Conservation (phyloP, 2,329 filamentous ascomycete species). For the Dichotomopilus funicola region DNA sequence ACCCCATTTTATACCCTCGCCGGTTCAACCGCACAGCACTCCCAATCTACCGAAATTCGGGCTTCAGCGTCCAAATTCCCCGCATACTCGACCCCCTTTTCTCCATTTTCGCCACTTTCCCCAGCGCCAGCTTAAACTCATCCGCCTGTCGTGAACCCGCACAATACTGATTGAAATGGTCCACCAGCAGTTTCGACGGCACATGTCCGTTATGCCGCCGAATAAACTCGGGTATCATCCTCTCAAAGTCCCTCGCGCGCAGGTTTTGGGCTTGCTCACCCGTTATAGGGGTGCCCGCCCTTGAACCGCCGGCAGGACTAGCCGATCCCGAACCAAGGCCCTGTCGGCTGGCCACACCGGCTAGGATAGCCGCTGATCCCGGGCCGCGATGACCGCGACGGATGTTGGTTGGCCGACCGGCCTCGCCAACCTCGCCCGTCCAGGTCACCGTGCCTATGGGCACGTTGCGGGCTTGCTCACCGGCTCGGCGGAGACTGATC, state of each 20-base stretch:
- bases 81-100: slow-evolving; percentile 47
- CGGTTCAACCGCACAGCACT: no score
- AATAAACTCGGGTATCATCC: slow-evolving; percentile 73
- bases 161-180: slow-evolving; percentile 82
- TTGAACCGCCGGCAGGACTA: slow-evolving; percentile 37
- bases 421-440: slow-evolving; percentile 78
- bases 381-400: slow-evolving; percentile 44
- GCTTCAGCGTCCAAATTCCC: slow-evolving; percentile 48
- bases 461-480: slow-evolving; percentile 62
- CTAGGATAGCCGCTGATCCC: slow-evolving; percentile 49
- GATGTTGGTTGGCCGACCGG: slow-evolving; percentile 56
- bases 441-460: slow-evolving; percentile 86
- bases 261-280: slow-evolving; percentile 29
- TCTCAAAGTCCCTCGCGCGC: slow-evolving; percentile 56
- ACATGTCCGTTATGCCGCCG: slow-evolving; percentile 69
- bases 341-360: slow-evolving; percentile 52
- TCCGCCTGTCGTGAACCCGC: slow-evolving; percentile 59
- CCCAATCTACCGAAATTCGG: slow-evolving; percentile 17
- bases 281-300: slow-evolving; percentile 38
- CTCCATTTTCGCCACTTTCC: slow-evolving; percentile 67
- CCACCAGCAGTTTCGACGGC: slow-evolving; percentile 77
- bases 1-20: no score
- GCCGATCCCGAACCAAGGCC: slow-evolving; percentile 32
- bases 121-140: slow-evolving; percentile 77
- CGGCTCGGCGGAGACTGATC: slow-evolving; percentile 64